These are phyloP conservation scores for Microdochium nivale DNA, from an alignment of 2,329 filamentous ascomycete genomes.

Conservation along the genomic window DNA sequence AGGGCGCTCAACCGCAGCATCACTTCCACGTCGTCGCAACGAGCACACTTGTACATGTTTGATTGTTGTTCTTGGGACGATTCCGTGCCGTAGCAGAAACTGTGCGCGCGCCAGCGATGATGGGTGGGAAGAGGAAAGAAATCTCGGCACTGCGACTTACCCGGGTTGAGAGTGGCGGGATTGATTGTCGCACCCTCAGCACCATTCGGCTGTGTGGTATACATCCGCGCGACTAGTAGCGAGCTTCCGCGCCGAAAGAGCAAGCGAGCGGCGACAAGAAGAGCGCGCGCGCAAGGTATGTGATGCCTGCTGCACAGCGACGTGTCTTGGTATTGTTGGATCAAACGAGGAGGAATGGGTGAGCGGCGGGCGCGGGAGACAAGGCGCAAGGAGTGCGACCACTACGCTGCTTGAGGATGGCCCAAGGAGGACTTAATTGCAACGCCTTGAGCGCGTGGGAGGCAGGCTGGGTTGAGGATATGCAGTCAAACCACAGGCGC, in stretches of 20 bases:
- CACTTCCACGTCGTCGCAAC: not conserved
- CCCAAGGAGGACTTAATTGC: slow-evolving; percentile 21
- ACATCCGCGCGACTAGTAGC: slow-evolving; percentile 40
- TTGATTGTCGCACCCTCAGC: slow-evolving; percentile 86
- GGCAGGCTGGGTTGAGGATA: slow-evolving; percentile 22
- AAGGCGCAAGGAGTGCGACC: slow-evolving; percentile 18
- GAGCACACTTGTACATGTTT: not conserved
- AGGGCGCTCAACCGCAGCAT: not conserved
- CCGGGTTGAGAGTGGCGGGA: slow-evolving; percentile 75
- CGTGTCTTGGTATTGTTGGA: slow-evolving; percentile 54
- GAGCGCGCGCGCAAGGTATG: slow-evolving; percentile 23
- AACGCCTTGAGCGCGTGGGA: slow-evolving; percentile 16
- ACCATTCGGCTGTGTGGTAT: slow-evolving; percentile 59
- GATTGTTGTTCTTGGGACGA: not conserved
- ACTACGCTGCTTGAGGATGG: not conserved
- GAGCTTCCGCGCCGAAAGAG: slow-evolving; percentile 25
- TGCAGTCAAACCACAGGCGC: not conserved
- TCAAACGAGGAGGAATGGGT: slow-evolving; percentile 13
- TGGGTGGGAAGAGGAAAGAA: slow-evolving; percentile 10
- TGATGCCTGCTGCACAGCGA: slow-evolving; percentile 43
- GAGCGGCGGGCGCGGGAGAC: slow-evolving; percentile 24
- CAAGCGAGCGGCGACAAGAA: not conserved
- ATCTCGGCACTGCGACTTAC: slow-evolving; percentile 40
- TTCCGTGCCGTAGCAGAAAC: slow-evolving; percentile 2
- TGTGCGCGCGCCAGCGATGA: slow-evolving; percentile 5